Evolutionary conservation across 1,284 basidiomycete genomes (phyloP).

Genomic region (Exsudoporus floridanus): DNA sequence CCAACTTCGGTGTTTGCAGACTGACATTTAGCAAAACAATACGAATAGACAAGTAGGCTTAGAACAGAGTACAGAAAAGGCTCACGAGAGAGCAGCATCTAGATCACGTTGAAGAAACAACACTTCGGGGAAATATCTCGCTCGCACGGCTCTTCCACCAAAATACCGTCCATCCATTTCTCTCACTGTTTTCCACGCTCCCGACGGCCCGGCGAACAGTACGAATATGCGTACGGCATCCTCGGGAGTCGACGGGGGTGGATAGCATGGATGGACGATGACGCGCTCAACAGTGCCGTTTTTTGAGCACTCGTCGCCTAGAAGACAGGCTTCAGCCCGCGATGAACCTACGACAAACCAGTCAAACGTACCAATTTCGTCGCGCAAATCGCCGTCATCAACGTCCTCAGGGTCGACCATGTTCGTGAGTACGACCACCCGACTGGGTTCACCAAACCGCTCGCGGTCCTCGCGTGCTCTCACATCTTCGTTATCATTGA

Average conservation of each 20-base stretch:
- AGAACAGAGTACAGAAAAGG: not conserved
- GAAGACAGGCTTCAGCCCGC: constrained; percentile 6
- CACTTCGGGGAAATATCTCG: constrained; percentile 78
- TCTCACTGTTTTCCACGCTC: constrained; percentile 91
- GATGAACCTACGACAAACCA: not conserved
- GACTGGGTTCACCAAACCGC: constrained; percentile 83
- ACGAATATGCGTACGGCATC: constrained; percentile 84
- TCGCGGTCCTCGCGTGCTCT: constrained; percentile 70
- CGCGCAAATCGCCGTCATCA: constrained; percentile 81
- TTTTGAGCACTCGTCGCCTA: constrained; percentile 86
- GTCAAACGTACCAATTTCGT: constrained; percentile 74
- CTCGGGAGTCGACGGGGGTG: constrained; percentile 55
- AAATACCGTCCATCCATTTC: constrained; percentile 91
- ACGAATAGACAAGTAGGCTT: not conserved
- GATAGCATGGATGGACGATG: constrained; percentile 74
- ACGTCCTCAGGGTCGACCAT: constrained; percentile 81
- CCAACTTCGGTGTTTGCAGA: not conserved
- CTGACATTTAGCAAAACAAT: not conserved
- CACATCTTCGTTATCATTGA: constrained; percentile 83
- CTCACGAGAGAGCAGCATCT: constrained; percentile 36
- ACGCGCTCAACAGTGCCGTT: constrained; percentile 90
- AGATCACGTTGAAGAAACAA: constrained; percentile 54
- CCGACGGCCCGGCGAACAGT: constrained; percentile 82
- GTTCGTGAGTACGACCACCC: constrained; percentile 85
- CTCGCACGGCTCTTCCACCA: constrained; percentile 80